These are phyloP conservation scores for Cladosporium sp. DNA, from an alignment of 2,329 filamentous ascomycete genomes.

Conservation along the genomic window DNA sequence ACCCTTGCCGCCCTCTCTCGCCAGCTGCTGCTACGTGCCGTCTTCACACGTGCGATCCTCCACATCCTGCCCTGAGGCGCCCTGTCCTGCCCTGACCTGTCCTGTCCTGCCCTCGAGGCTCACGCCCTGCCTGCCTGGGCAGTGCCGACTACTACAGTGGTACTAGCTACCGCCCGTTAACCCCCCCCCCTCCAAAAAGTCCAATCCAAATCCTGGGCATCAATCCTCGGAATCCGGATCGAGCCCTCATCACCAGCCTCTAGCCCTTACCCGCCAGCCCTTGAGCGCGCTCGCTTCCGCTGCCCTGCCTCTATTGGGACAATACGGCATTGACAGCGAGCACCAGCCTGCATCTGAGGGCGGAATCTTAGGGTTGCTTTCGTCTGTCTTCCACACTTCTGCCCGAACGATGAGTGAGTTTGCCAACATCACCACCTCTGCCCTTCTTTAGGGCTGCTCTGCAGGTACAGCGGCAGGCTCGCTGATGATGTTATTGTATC, in stretches of 20 bases:
- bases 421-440: constrained; percentile 10
- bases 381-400: constrained; percentile 9
- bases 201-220: not conserved
- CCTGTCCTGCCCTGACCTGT: too few species aligned
- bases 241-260: not conserved
- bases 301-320: not conserved
- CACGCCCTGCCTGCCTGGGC: not conserved
- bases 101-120: not conserved
- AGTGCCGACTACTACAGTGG: not conserved
- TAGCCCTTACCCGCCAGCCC: not conserved
- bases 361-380: constrained; percentile 2
- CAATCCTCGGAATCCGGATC: not conserved
- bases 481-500: constrained; percentile 16
- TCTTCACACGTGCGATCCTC: constrained; percentile 5
- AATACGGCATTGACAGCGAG: constrained; percentile 5
- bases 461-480: constrained; percentile 7
- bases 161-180: not conserved
- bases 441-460: constrained; percentile 14
- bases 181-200: not conserved
- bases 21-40: not conserved
- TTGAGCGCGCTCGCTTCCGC: not conserved
- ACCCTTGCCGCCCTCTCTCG: not conserved
- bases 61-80: not conserved
- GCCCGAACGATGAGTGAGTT: constrained; percentile 7
- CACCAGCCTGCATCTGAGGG: not conserved